These are phyloP conservation scores for Diaporthe sp. DNA, from an alignment of 2,329 filamentous ascomycete species.

Conservation along the genomic window DNA sequence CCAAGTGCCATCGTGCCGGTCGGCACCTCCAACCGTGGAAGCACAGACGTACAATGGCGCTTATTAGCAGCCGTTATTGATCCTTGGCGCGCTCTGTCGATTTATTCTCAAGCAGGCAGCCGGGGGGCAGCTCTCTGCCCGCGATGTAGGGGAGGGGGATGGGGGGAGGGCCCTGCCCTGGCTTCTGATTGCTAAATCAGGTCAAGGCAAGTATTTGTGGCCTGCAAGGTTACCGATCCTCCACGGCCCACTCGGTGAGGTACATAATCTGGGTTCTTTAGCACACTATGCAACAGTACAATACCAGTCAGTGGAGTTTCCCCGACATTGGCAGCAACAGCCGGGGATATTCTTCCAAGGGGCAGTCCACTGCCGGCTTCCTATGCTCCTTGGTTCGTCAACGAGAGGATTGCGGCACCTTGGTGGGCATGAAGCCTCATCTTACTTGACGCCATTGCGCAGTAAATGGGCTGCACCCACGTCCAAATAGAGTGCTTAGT, in stretches of 20 bases:
- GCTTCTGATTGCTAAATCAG: background rate
- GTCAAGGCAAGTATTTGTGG: background rate
- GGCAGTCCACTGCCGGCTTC: background rate
- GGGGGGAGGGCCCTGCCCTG: background rate
- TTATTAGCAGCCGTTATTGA: conserved; percentile 25
- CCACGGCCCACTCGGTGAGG: conserved; percentile 23
- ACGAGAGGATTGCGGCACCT: background rate
- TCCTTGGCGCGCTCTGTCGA: conserved; percentile 18
- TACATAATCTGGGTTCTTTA: conserved; percentile 16
- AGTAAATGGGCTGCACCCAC: conserved; percentile 22
- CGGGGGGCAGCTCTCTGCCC: conserved; percentile 6
- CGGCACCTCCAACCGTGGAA: conserved; percentile 17
- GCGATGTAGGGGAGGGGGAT: background rate
- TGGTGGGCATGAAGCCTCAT: conserved; percentile 15
- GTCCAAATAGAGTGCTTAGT: conserved; percentile 37
- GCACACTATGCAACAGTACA: conserved; percentile 13
- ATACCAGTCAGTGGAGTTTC: background rate
- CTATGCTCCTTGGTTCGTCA: background rate
- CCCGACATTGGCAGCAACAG: conserved; percentile 10
- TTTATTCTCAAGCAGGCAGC: background rate
- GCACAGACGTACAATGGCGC: conserved; percentile 21
- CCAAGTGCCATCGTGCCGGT: conserved; percentile 22
- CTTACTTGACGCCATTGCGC: conserved; percentile 34
- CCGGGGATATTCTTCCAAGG: background rate
- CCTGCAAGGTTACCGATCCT: conserved; percentile 20